These are phyloP conservation scores for Lactarius indigo DNA, from an alignment of 768 basidiomycete genomes.

Conservation along the genomic window DNA sequence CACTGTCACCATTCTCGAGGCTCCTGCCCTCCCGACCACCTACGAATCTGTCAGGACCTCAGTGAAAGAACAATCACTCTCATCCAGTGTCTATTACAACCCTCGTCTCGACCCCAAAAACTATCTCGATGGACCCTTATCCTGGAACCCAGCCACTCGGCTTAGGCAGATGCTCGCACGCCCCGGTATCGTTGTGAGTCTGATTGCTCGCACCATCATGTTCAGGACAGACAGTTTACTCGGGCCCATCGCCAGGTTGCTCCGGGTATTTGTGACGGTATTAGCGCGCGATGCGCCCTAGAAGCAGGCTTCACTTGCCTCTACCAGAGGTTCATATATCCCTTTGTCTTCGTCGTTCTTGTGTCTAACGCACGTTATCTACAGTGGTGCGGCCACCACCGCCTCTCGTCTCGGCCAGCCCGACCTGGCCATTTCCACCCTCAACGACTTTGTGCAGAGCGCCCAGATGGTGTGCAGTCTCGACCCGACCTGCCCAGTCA, in stretches of 20 bases:
- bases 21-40: background rate
- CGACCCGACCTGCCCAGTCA: conserved; percentile 62
- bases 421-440: conserved; percentile 74
- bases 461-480: conserved; percentile 69
- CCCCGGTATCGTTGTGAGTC: conserved; percentile 70
- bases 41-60: background rate
- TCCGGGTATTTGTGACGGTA: conserved; percentile 78
- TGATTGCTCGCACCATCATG: background rate
- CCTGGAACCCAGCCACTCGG: conserved; percentile 63
- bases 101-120: conserved; percentile 65
- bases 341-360: background rate
- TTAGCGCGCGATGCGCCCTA: conserved; percentile 73
- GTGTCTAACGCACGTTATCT: background rate
- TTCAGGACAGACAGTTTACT: background rate
- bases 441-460: conserved; percentile 74
- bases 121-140: conserved; percentile 65
- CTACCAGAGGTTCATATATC: conserved; percentile 57
- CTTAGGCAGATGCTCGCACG: conserved; percentile 53
- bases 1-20: background rate
- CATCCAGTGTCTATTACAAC: conserved; percentile 50
- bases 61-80: conserved; percentile 13
- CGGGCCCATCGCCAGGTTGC: conserved; percentile 46
- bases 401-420: conserved; percentile 75
- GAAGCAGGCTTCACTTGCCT: conserved; percentile 76
- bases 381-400: conserved; percentile 72